A percentile compares a stretch with the other conserved stretches of the same genome.
These are phyloP conservation scores for Aspergillus piperis DNA, from an alignment of 2,329 filamentous ascomycete species.

Conservation along the genomic window DNA sequence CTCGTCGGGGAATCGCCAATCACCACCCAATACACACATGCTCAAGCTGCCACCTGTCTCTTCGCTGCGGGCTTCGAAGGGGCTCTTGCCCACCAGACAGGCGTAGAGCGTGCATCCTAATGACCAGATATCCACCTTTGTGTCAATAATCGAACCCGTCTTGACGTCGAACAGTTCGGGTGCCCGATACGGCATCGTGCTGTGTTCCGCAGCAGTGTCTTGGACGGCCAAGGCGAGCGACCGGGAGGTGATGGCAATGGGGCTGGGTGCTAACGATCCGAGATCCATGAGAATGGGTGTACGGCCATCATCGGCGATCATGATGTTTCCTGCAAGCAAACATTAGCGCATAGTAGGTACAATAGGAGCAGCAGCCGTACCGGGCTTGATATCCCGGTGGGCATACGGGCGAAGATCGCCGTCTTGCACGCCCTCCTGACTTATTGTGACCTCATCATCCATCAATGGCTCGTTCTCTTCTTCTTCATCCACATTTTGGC, in stretches of 20 bases:
- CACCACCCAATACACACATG: slow-evolving; percentile 87
- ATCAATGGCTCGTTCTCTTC: slow-evolving; percentile 82
- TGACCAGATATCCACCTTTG: slow-evolving; percentile 97
- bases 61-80: slow-evolving; percentile 92
- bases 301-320: slow-evolving; percentile 90
- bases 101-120: slow-evolving; percentile 97
- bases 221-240: slow-evolving; percentile 89
- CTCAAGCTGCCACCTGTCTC: slow-evolving; percentile 93
- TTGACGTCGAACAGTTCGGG: slow-evolving; percentile 98
- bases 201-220: slow-evolving; percentile 93
- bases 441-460: slow-evolving; percentile 70
- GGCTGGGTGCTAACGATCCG: slow-evolving; percentile 83
- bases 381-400: slow-evolving; percentile 96
- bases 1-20: slow-evolving; percentile 96
- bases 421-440: slow-evolving; percentile 67
- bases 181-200: slow-evolving; percentile 96
- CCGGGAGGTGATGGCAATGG: slow-evolving; percentile 84
- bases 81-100: slow-evolving; percentile 92
- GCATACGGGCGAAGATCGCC: slow-evolving; percentile 79
- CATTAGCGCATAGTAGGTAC: background rate
- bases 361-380: slow-evolving; percentile 51
- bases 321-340: slow-evolving; percentile 72
- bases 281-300: slow-evolving; percentile 96
- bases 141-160: slow-evolving; percentile 86
- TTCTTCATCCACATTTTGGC: slow-evolving; percentile 55